Conservation (phyloP, 176 grass and related monocot genomes). For the Aegilops speltoides region DNA sequence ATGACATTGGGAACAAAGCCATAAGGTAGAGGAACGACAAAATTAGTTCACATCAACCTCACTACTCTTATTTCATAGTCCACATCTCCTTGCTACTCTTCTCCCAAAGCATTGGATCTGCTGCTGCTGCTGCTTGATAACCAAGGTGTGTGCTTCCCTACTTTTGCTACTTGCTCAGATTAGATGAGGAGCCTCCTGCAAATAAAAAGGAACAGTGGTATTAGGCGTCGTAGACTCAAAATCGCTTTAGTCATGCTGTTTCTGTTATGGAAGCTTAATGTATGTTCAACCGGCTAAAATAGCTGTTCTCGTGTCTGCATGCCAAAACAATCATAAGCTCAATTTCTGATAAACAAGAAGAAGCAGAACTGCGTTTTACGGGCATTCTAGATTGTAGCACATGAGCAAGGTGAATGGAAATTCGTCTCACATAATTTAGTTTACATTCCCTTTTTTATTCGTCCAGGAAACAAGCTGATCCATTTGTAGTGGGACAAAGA, state of each 20-base stretch:
- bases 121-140: not conserved
- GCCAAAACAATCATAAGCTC: too few relatives aligned
- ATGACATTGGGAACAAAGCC: too few relatives aligned
- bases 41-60: too few relatives aligned
- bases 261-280: not conserved
- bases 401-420: not conserved
- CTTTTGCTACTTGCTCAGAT: not conserved
- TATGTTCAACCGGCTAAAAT: too few relatives aligned
- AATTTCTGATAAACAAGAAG: too few relatives aligned
- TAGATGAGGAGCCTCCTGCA: not conserved
- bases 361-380: not conserved
- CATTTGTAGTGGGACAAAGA: not conserved
- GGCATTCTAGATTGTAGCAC: not conserved
- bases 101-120: too few relatives aligned
- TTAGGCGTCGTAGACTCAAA: not conserved
- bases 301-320: not conserved
- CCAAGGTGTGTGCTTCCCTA: not conserved
- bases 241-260: not conserved
- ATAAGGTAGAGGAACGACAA: too few relatives aligned
- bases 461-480: not conserved
- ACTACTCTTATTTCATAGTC: too few relatives aligned
- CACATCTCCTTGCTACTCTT: too few relatives aligned
- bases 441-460: not conserved
- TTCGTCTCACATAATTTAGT: not conserved
- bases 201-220: too few relatives aligned